Evolutionary conservation across 441 rosid species (phyloP), one percentile per base, ranked within the genome.

Genomic region (Aquilaria agallochum): DNA sequence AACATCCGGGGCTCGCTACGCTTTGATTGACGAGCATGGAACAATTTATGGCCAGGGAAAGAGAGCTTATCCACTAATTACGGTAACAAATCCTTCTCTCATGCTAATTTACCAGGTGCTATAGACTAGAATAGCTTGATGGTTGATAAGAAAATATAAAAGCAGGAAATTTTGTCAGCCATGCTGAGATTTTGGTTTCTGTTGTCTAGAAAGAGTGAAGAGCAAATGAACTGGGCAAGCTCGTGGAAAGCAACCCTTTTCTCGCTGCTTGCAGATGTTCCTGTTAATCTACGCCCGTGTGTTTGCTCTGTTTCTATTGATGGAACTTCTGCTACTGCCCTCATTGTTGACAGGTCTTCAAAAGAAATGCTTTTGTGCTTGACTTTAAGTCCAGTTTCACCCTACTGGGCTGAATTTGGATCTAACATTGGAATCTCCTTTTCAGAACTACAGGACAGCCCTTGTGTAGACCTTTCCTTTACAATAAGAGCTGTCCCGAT

Each of bases 291-390:
- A 51, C 85, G 90, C 0, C 76, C 83, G 10, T 80, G 68, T 7
- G 58, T 93, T 62, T 75, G 85, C 65, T 87, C 97, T 56, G 78
- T 90, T 67, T 93, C 97, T 0, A 76, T 88, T 34, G 96, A 93
- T 76, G 98, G 95, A 51, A 93, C 98, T 67, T 93, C 97, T 63
- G 97, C 98, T 0, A 90, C 98, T 55, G 86, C 97, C 9, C 74
- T 93, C 68, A 83, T 93, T 50, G 69, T 93, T 55, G 83, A 88
- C 79, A 79, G 97, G 98, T 89, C 47, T 55, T 34, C 13, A 32
- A 47, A 45, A n/a, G 40, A 59, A 36, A 2, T 14, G 53, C 11
- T 5, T 56, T 11, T 45, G 59, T 57, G 9, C 44, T 58, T n/a
- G 30, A 50, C 49, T 47, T 27, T 8, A 30, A 63, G 27, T 33